Evolutionary conservation across 2,329 filamentous ascomycete genomes (phyloP), one percentile per base, ranked within the genome.

Genomic region (Calonectria henricotiae): DNA sequence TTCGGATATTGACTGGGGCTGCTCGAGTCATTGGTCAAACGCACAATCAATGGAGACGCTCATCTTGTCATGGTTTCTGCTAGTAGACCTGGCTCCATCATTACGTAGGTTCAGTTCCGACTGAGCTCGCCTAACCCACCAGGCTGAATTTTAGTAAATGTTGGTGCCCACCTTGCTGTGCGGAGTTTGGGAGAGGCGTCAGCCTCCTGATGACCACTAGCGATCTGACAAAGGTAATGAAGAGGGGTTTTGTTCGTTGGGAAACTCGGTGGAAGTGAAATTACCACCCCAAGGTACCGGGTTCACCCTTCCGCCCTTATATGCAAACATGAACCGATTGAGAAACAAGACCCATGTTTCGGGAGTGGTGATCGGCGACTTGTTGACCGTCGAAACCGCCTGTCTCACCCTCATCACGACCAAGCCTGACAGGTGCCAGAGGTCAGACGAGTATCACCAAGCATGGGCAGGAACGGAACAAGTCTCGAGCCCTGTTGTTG

Each of bases 41-140:
- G 25, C 30, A 27, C 35, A 17, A 17, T 58, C n/a, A 17, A 58
- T 23, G 51, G 51, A 17, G 20, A 43, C 17, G 55, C 66, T 72
- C 71, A 62, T 58, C 68, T 39, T 64, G 37, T 54, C 71, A 69
- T 72, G 71, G 69, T 68, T 67, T 30, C 58, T 54, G 51, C 51
- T 62, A 68, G 35, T 60, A 66, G 13, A 35, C 51, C 72, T 70
- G 76, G 68, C 71, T 69, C 73, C 71, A 75, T 76, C 69, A 75
- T 75, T 74, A 76, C 71, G 74, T 76, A 76, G 68, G 62, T 46
- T 54, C 55, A 55, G 39, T 43, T 47, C 62, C 46, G 55, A 43
- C 46, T 46, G 62, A 58, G 25, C 55, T 69, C 49, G 58, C 32
- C 47, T 47, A 43, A 55, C 25, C 61, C 62, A 58, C 51, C 47